A percentile compares a stretch with the other conserved stretches of the same genome.
Evolutionary conservation across 2,329 filamentous ascomycete genomes (phyloP).

Genomic region (Verticillium albo-atrum): DNA sequence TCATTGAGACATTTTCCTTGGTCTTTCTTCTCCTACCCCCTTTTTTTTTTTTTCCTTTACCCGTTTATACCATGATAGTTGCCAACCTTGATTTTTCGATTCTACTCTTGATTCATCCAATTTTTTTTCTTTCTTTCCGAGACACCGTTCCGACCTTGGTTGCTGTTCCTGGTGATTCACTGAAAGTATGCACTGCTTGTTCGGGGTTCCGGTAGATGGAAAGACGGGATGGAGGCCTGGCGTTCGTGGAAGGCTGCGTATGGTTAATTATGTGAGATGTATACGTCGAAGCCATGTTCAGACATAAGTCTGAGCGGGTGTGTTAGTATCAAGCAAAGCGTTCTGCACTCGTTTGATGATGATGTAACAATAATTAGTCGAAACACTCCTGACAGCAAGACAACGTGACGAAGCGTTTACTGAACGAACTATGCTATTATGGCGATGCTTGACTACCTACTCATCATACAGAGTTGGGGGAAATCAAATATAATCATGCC

Average conservation of each 20-base stretch:
- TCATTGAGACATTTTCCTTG: not conserved
- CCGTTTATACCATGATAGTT: not conserved
- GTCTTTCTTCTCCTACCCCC: not conserved
- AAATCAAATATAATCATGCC: not conserved
- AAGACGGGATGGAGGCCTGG: not conserved
- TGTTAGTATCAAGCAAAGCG: too few relatives aligned
- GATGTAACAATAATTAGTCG: too few relatives aligned
- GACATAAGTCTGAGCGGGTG: too few relatives aligned
- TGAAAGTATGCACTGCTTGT: not conserved
- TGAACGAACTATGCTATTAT: too few relatives aligned
- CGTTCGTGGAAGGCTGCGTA: not conserved
- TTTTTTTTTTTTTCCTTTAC: not conserved
- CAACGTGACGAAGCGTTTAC: too few relatives aligned
- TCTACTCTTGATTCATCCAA: not conserved
- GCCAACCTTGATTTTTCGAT: not conserved
- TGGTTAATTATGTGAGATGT: too few relatives aligned
- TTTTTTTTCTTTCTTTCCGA: too few relatives aligned
- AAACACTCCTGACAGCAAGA: too few relatives aligned
- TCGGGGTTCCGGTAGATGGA: not conserved
- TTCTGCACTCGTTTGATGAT: too few relatives aligned
- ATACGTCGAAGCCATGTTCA: too few relatives aligned
- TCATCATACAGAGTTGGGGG: not conserved
- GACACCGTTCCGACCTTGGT: not conserved
- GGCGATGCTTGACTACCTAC: not conserved
- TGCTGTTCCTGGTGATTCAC: not conserved